phyloP scores from a whole-genome alignment of 2,329 filamentous ascomycete genomes.

The Fusarium sulawesiense region DNA sequence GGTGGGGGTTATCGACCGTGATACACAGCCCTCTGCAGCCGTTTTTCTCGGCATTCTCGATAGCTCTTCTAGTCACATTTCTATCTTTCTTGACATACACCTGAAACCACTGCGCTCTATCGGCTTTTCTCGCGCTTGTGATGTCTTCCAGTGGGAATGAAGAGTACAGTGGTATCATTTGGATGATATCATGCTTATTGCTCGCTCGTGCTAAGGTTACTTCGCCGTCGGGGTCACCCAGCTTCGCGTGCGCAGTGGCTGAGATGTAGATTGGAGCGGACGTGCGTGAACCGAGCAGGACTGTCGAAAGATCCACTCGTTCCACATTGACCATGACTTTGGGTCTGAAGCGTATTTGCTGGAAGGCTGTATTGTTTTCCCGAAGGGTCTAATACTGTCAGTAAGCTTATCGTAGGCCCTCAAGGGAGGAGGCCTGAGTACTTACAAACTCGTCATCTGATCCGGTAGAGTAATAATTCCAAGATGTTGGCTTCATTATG shows the following conservation, averaged over 20 bases:
- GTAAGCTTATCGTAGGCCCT: no score
- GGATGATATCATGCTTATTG: conserved; percentile 13
- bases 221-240: conserved; percentile 22
- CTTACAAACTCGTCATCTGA: conserved; percentile 30
- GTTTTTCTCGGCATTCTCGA: conserved; percentile 12
- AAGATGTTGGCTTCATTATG: conserved; percentile 5
- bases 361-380: conserved; percentile 14
- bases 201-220: conserved; percentile 11
- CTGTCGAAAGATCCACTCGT: conserved; percentile 17
- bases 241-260: conserved; percentile 23
- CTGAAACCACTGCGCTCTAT: conserved; percentile 22
- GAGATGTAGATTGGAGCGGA: conserved; percentile 20
- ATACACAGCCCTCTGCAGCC: conserved; percentile 27
- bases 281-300: conserved; percentile 1
- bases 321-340: conserved; percentile 28
- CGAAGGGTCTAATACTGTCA: conserved; percentile 1
- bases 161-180: conserved; percentile 32
- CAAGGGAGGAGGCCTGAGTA: background rate
- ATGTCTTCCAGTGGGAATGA: conserved; percentile 4
- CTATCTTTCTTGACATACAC: conserved; percentile 29
- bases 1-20: conserved; percentile 24
- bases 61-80: background rate
- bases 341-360: conserved; percentile 6
- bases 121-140: background rate
- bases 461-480: conserved; percentile 31